Evolutionary conservation across 805 yeast genomes (phyloP), one percentile per base, ranked within the genome.

Genomic region (Priceomyces castillae): DNA sequence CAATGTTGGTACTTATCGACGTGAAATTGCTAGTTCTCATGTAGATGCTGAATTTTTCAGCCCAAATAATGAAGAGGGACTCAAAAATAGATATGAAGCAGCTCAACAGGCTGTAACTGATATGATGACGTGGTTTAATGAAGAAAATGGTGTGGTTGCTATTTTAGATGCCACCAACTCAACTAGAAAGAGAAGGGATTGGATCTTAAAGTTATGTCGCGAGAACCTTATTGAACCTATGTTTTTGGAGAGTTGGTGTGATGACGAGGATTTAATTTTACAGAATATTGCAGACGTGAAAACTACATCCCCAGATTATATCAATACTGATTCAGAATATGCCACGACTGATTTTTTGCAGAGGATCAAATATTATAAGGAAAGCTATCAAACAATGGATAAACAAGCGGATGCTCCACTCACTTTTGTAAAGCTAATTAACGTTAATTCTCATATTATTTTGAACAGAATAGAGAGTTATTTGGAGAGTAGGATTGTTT

Each of bases 151-250:
- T 12, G 85, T 84, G 19, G 98, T 94, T 35, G 98, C 96, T 0
- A 87, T 94, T 5, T 72, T 92, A 45, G 99, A 94, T 65, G 97
- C 97, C 19, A 89, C 97, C 2, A 90, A 92, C 63, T 83, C 90
- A 30, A 90, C 97, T 3, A 69, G 75, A 46, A 79, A 74, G 37
- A 77, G 95, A 55, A 76, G 99, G 52, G 71, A 72, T 19, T 69
- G 77, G 71, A 77, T 92, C 41, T 68, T 82, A 48, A 65, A 76
- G 51, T 70, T 84, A 42, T 79, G 86, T 51, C 68, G 84, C 30
- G 76, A 77, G 47, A 76, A 85, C 56, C 74, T 74, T 34, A 83
- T 94, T 45, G 92, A 88, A 61, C 95, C 98, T 1, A 80, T 94
- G 74, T 94, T 92, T 60, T 77, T 94, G 48, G 99, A 94, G 61